These are phyloP conservation scores for Pyrenopolyporus hunteri DNA, from an alignment of 495 filamentous ascomycete species.

Conservation along the genomic window DNA sequence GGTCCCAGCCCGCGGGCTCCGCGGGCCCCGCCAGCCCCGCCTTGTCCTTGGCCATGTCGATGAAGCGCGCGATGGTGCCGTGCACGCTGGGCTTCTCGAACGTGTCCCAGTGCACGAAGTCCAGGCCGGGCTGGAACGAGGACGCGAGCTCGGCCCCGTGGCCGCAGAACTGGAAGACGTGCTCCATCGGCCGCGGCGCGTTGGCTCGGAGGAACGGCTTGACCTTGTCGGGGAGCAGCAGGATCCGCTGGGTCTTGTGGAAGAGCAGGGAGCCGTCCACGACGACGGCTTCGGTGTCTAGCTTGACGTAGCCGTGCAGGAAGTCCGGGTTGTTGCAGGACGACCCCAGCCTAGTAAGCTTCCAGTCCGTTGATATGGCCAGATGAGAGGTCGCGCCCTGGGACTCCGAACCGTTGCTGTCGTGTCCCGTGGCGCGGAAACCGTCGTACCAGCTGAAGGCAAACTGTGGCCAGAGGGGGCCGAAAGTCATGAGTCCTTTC, in stretches of 20 bases:
- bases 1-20: not conserved
- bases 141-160: not conserved
- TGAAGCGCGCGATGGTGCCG: not conserved
- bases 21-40: not conserved
- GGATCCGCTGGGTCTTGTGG: slow-evolving; percentile 18
- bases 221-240: slow-evolving; percentile 10
- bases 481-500: slow-evolving; percentile 19
- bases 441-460: slow-evolving; percentile 2
- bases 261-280: not conserved
- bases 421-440: not conserved
- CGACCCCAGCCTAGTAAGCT: slow-evolving; percentile 16
- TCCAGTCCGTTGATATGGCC: slow-evolving; percentile 26
- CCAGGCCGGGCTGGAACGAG: not conserved
- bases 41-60: not conserved
- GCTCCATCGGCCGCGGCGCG: not conserved
- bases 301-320: slow-evolving; percentile 25
- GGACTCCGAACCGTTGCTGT: not conserved
- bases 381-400: not conserved
- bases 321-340: slow-evolving; percentile 24
- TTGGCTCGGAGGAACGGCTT: slow-evolving; percentile 7
- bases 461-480: slow-evolving; percentile 22
- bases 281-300: slow-evolving; percentile 20
- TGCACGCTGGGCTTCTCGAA: slow-evolving; percentile 4
- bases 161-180: slow-evolving; percentile 17
- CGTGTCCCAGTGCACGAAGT: not conserved